phyloP scores from a whole-genome alignment of 2,329 filamentous ascomycete genomes.

The Epichloe sp. region DNA sequence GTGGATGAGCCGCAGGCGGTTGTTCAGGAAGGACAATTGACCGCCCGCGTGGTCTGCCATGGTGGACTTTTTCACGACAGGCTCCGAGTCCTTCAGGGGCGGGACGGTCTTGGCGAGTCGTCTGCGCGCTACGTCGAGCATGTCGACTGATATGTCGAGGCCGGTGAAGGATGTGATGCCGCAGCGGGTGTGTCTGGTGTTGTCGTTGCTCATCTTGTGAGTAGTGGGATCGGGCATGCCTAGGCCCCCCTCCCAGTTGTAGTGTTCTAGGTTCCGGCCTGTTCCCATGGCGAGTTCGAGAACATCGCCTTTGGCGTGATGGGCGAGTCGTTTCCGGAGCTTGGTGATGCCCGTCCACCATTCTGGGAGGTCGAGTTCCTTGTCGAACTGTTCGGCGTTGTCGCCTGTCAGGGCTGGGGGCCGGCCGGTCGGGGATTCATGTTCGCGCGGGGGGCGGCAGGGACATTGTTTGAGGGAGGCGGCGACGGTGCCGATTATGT shows the following conservation, averaged over 20 bases:
- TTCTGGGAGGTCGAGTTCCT: conserved; percentile 43
- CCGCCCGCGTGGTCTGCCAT: conserved; percentile 22
- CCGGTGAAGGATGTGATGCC: conserved; percentile 45
- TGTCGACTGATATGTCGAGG: conserved; percentile 46
- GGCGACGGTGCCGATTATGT: conserved; percentile 27
- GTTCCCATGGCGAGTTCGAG: conserved; percentile 51
- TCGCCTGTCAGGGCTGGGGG: conserved; percentile 32
- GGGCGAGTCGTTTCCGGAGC: conserved; percentile 35
- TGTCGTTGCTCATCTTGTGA: neutral
- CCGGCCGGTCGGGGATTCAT: conserved; percentile 32
- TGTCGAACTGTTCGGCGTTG: conserved; percentile 43
- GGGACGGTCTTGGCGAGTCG: conserved; percentile 35
- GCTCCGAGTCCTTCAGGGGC: conserved; percentile 18
- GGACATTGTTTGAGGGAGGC: conserved; percentile 20
- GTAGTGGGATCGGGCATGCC: conserved; percentile 3
- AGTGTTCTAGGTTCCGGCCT: conserved; percentile 46
- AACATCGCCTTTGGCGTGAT: conserved; percentile 39
- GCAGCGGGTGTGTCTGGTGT: neutral
- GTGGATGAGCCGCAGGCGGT: conserved; percentile 33
- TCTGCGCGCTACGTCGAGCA: conserved; percentile 43
- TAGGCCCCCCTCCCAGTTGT: conserved; percentile 38
- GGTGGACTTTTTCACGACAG: conserved; percentile 19
- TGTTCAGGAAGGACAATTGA: conserved; percentile 26
- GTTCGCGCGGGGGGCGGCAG: conserved; percentile 16
- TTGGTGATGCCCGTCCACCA: conserved; percentile 40